These are phyloP conservation scores for Ceratocystis huliohia DNA, from an alignment of 2,329 filamentous ascomycete genomes.

Conservation along the genomic window DNA sequence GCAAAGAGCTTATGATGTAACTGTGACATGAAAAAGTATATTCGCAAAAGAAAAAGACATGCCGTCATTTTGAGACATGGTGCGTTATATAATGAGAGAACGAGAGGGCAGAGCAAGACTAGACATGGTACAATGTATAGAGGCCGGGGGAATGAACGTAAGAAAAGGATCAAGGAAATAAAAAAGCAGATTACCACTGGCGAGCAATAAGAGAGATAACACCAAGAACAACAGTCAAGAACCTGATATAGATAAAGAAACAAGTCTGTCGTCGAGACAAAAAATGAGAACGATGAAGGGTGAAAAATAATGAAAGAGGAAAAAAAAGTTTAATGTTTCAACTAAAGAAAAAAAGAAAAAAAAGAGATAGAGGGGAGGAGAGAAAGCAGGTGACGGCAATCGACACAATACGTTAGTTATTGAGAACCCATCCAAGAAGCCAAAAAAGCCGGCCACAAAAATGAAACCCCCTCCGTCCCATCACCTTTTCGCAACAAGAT, in stretches of 20 bases:
- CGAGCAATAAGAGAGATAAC: not conserved
- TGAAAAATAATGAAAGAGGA: constrained; percentile 18
- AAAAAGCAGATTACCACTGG: no score
- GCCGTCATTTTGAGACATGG: constrained; percentile 9
- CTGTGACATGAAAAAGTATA: not conserved
- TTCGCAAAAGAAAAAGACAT: not conserved
- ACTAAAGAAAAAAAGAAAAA: constrained; percentile 17
- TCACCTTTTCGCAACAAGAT: not conserved
- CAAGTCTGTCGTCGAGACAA: not conserved
- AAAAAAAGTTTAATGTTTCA: constrained; percentile 13
- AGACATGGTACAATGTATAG: not conserved
- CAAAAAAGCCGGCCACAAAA: no score
- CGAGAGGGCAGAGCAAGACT: not conserved
- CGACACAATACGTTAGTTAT: no score
- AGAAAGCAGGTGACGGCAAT: constrained; percentile 8
- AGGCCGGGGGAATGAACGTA: constrained; percentile 11
- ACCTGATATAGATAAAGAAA: no score
- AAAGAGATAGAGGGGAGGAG: constrained; percentile 8
- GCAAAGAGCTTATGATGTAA: not conserved
- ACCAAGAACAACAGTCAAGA: constrained; percentile 2
- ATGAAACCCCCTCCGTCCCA: not conserved
- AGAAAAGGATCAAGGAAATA: not conserved
- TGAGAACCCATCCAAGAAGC: constrained; percentile 1
- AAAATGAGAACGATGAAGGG: constrained; percentile 5
- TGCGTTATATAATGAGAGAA: constrained; percentile 4